Base-by-base conservation (phyloP, 2,329 filamentous ascomycete genomes). In the Rachicladosporium sp. region DNA sequence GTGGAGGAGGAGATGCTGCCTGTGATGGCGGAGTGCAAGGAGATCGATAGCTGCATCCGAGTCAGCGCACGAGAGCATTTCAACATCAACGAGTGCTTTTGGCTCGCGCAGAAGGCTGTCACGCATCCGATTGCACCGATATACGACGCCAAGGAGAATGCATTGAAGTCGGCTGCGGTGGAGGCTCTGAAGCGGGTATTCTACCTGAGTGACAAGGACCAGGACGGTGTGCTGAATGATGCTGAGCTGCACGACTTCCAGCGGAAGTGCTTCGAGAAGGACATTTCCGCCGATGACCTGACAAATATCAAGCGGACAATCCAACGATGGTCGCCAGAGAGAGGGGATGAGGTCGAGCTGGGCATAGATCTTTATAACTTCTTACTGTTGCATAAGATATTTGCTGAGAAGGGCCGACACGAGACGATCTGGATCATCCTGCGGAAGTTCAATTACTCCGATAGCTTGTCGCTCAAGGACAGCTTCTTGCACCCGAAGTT, bases 391-490 rank as follows among this genome's bases (percentile, higher is more conserved):
- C 96, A 96, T 65, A 94, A 88, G 63, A 76, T 96, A 42, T 98
- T 95, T 58, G 91, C 88, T 0, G 89, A 96, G 58, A 96, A 96
- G 59, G 91, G 91, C 9, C 82, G 91, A 9, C 91, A 98, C 57
- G 91, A 98, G 63, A 98, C 91, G 0, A 91, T 96, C 33, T 98
- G 91, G 91, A 87, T 93, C 45, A 95, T 98, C 44, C 65, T 98
- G 45, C 77, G 91, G 42, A 88, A 91, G 50, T 94, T 94, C 52
- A 84, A 93, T 54, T 96, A 98, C 55, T 95, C 89, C 0, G 91
- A 96, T 64, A 95, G 87, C 58, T 66, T 98, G 35, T 93, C 85
- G 46, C 67, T 98, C 31, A 86, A 89, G 53, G 88, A 96, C 56
- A 83, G 71, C 50, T 96, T 95, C 57, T 70, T 98, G 15, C 85